These are phyloP conservation scores for Pyrenophora graminea DNA, from an alignment of 2,329 filamentous ascomycete genomes.

Conservation along the genomic window DNA sequence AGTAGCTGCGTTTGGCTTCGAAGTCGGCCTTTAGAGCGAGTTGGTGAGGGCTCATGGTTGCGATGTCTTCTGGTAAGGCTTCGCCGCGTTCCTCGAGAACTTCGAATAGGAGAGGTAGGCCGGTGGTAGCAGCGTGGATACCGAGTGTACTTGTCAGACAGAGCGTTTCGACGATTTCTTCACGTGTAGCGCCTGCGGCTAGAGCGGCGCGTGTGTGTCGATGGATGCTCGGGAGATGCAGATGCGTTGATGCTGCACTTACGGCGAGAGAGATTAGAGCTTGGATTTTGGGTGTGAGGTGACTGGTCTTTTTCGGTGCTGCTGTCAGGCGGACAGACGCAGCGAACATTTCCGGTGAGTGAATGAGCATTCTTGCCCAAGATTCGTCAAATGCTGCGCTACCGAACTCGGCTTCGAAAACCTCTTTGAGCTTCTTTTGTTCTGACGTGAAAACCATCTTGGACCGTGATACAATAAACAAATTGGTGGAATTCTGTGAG, in stretches of 20 bases:
- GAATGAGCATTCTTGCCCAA: constrained; percentile 34
- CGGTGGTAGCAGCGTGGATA: constrained; percentile 55
- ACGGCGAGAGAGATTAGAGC: constrained; percentile 52
- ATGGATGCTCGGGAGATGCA: constrained; percentile 51
- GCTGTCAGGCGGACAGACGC: constrained; percentile 31
- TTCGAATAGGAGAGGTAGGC: constrained; percentile 53
- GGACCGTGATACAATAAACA: background rate
- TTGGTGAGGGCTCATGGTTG: constrained; percentile 43
- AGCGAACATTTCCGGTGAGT: constrained; percentile 38
- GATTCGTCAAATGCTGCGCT: constrained; percentile 28
- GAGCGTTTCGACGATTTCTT: constrained; percentile 54
- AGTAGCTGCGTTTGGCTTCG: constrained; percentile 53
- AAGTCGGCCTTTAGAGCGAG: constrained; percentile 51
- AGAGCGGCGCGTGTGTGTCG: constrained; percentile 49
- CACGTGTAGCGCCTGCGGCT: constrained; percentile 45
- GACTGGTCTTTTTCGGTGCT: constrained; percentile 36
- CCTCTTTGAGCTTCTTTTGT: constrained; percentile 29
- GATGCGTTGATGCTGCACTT: constrained; percentile 51
- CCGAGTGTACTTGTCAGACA: constrained; percentile 52
- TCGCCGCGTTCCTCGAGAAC: constrained; percentile 53
- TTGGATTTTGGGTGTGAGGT: constrained; percentile 50
- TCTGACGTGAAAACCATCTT: constrained; percentile 27
- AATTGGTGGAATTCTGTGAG: background rate
- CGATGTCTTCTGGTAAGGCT: constrained; percentile 30
- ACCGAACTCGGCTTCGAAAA: constrained; percentile 31